phyloP scores from a whole-genome alignment of 2,329 filamentous ascomycete genomes.

The Raffaelea albimanens region DNA sequence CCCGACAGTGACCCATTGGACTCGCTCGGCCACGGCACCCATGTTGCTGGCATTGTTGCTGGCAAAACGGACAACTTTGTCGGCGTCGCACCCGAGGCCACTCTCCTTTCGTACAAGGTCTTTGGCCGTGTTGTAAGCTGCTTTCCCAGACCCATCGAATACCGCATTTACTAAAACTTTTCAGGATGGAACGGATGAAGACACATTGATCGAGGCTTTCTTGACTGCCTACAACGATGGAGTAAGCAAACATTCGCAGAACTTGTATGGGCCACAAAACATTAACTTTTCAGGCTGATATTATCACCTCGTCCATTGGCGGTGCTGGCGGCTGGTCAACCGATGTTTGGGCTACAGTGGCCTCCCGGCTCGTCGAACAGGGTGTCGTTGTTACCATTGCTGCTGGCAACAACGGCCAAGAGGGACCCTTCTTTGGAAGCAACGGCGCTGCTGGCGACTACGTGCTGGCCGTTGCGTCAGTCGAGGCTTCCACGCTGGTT shows the following conservation, averaged over 20 bases:
- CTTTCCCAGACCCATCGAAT: background rate
- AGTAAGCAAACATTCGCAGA: background rate
- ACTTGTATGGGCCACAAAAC: background rate
- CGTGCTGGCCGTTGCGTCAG: conserved; percentile 33
- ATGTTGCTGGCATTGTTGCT: conserved; percentile 18
- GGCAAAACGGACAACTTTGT: conserved; percentile 13
- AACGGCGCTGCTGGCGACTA: conserved; percentile 24
- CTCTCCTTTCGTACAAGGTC: conserved; percentile 16
- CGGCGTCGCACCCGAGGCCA: conserved; percentile 18
- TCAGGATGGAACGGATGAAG: conserved; percentile 27
- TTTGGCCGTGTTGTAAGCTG: conserved; percentile 1
- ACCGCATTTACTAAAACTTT: background rate
- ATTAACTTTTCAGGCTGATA: conserved; percentile 27
- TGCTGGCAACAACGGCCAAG: conserved; percentile 36
- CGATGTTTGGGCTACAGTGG: conserved; percentile 39
- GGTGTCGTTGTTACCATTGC: conserved; percentile 44
- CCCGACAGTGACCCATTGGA: conserved; percentile 18
- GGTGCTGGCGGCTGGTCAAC: conserved; percentile 41
- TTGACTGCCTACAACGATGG: conserved; percentile 50
- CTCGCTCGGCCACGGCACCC: conserved; percentile 15
- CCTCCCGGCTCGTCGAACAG: conserved; percentile 41
- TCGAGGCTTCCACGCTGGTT: conserved; percentile 18
- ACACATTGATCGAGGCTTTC: conserved; percentile 50
- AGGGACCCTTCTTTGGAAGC: conserved; percentile 6
- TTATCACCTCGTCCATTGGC: conserved; percentile 47